Conservation (phyloP, 225 moss, liverwort and hornwort genomes). For the Marchantia paleacea region DNA sequence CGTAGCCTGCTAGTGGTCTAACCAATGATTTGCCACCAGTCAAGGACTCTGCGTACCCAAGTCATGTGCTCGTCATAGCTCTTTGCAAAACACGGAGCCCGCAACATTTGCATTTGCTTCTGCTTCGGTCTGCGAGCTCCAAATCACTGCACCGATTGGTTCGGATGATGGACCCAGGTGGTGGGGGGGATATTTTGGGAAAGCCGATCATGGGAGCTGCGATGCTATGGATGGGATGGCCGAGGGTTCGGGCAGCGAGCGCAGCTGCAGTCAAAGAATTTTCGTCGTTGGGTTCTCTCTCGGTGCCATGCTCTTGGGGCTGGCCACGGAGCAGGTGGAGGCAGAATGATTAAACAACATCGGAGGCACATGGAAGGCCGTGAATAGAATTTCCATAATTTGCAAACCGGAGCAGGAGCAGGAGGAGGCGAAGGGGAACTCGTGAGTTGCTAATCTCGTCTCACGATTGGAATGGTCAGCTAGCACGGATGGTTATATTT, state of each 20-base stretch:
- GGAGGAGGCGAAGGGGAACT: neutral
- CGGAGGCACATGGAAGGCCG: neutral
- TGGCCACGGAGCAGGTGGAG: neutral
- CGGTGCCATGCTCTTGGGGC: neutral
- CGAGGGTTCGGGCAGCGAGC: neutral
- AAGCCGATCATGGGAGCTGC: neutral
- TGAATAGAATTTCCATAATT: neutral
- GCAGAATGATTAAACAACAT: neutral
- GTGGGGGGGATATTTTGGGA: neutral
- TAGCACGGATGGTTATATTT: neutral
- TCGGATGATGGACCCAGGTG: too few relatives aligned
- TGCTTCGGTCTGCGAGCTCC: neutral
- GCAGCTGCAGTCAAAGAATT: neutral
- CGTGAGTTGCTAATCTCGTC: neutral
- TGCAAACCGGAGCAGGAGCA: neutral
- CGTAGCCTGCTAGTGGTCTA: too few relatives aligned
- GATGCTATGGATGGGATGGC: neutral
- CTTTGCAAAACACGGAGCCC: too few relatives aligned
- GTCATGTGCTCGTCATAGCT: neutral
- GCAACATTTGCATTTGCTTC: neutral
- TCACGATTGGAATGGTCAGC: neutral
- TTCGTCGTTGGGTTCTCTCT: neutral
- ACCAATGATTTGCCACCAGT: neutral
- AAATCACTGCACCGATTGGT: too few relatives aligned
- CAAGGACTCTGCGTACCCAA: neutral